Evolutionary conservation across 305 asterid genomes (phyloP).

Genomic region (Fraxinus xanthoxyloides): DNA sequence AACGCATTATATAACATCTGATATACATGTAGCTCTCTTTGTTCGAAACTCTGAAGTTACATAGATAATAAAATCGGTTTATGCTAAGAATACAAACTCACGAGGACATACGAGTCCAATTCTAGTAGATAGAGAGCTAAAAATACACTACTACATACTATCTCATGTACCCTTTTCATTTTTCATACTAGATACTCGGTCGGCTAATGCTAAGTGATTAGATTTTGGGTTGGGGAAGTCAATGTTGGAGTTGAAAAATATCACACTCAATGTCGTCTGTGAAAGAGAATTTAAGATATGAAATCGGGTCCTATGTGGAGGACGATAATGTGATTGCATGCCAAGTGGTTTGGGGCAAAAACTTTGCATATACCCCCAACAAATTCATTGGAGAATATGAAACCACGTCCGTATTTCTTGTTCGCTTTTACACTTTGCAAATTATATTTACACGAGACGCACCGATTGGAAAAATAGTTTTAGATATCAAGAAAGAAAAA

Average conservation of each 20-base stretch:
- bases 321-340: background rate
- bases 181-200: too few species aligned
- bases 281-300: background rate
- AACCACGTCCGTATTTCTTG: background rate
- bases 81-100: background rate
- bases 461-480: background rate
- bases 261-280: background rate
- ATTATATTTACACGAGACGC: background rate
- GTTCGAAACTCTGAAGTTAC: background rate
- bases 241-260: background rate
- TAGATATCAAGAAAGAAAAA: background rate
- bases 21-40: background rate
- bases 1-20: too few species aligned
- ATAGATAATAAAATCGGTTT: too few species aligned
- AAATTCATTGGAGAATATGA: background rate
- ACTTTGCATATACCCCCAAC: background rate
- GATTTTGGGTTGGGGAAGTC: background rate
- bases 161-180: too few species aligned
- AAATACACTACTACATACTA: too few species aligned
- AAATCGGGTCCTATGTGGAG: background rate
- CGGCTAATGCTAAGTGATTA: background rate
- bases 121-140: background rate
- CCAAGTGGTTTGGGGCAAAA: background rate
- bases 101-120: background rate
- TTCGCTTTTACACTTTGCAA: background rate